Evolutionary conservation across 176 grass and related monocot genomes (phyloP).

Genomic region (Aegilops bicornis): DNA sequence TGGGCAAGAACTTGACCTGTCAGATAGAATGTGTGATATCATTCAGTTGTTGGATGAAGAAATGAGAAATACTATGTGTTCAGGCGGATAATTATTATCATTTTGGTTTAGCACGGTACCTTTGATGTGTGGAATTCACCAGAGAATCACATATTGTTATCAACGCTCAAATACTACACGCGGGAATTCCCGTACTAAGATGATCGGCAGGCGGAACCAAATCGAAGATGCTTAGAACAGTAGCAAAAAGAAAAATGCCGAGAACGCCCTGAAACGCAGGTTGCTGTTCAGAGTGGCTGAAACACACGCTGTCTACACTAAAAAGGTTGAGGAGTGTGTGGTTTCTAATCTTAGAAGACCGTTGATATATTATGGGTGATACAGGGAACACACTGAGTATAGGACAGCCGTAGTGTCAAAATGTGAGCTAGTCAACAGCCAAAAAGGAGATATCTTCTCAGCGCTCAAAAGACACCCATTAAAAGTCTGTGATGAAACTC

Average conservation of each 20-base stretch:
- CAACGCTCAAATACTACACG: not conserved
- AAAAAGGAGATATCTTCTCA: not conserved
- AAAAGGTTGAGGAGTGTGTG: not conserved
- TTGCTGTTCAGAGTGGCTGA: not conserved
- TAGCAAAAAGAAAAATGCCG: not conserved
- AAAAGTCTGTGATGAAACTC: too few relatives aligned
- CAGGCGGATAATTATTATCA: not conserved
- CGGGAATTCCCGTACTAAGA: not conserved
- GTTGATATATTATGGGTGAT: too few relatives aligned
- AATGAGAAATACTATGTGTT: slow-evolving; percentile 30
- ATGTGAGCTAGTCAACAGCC: not conserved
- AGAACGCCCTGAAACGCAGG: not conserved
- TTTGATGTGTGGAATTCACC: not conserved
- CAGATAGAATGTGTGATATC: not conserved
- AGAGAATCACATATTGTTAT: not conserved
- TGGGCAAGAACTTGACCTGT: slow-evolving; percentile 6
- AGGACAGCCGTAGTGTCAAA: not conserved
- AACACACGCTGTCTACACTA: not conserved
- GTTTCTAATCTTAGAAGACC: too few relatives aligned
- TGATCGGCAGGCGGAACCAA: not conserved
- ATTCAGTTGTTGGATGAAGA: slow-evolving; percentile 36
- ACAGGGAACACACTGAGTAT: not conserved
- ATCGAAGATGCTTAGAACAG: not conserved
- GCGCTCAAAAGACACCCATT: not conserved
- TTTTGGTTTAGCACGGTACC: not conserved